phyloP scores from a whole-genome alignment of 768 basidiomycete genomes.

The Mycena amicta region DNA sequence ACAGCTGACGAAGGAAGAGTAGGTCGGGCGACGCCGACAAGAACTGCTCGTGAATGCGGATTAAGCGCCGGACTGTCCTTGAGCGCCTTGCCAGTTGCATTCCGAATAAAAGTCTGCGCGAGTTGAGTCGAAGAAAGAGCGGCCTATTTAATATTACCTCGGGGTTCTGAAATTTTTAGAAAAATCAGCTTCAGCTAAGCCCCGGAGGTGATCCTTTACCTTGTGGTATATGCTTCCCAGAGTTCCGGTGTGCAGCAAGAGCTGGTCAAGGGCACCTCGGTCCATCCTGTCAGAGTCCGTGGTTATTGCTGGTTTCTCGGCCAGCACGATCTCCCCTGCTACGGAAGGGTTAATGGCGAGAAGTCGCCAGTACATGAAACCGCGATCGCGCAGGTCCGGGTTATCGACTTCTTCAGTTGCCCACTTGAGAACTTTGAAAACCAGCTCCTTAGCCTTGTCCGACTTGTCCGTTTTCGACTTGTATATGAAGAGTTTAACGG shows the following conservation, averaged over 20 bases:
- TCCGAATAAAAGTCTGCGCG: constrained; percentile 86
- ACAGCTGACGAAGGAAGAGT: constrained; percentile 50
- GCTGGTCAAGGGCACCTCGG: constrained; percentile 91
- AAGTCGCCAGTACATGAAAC: constrained; percentile 99
- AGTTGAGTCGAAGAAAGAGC: background rate
- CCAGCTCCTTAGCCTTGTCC: constrained; percentile 83
- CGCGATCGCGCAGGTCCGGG: constrained; percentile 94
- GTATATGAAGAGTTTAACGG: constrained; percentile 95
- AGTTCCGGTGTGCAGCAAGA: constrained; percentile 91
- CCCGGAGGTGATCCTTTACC: background rate
- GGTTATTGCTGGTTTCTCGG: constrained; percentile 95
- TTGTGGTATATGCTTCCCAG: constrained; percentile 97
- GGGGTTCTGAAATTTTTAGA: constrained; percentile 54
- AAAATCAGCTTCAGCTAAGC: constrained; percentile 7
- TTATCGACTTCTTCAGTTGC: constrained; percentile 98
- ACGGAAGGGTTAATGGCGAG: constrained; percentile 89
- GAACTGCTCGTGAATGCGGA: constrained; percentile 69
- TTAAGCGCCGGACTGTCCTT: constrained; percentile 90
- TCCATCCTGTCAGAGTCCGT: constrained; percentile 99
- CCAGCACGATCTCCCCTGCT: constrained; percentile 87
- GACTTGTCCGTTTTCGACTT: constrained; percentile 82
- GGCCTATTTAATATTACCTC: constrained; percentile 54
- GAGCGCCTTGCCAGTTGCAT: constrained; percentile 81
- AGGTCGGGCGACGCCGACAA: constrained; percentile 61
- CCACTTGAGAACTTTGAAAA: constrained; percentile 95